Evolutionary conservation across 2,329 filamentous ascomycete genomes (phyloP).

Genomic region (Aspergillus ustus): DNA sequence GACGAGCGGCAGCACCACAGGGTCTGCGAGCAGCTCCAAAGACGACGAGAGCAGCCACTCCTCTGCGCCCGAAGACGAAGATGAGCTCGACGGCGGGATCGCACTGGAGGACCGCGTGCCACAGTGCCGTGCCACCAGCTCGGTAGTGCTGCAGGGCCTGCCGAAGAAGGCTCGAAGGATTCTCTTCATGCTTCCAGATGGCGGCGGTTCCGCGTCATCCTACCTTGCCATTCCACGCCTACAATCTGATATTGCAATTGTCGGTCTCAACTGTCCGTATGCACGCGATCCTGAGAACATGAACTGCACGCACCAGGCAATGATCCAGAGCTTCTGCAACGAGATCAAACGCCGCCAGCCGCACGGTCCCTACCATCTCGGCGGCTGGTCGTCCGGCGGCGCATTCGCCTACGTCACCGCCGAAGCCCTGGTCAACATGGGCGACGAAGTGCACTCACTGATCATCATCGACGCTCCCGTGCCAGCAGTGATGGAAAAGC

Average conservation of each 20-base stretch:
- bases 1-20: slow-evolving; percentile 1
- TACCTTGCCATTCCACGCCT: not conserved
- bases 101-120: not conserved
- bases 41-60: not conserved
- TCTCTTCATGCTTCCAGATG: slow-evolving; percentile 12
- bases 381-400: slow-evolving; percentile 72
- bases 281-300: not conserved
- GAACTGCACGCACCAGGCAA: not conserved
- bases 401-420: slow-evolving; percentile 68
- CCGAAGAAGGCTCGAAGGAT: not conserved
- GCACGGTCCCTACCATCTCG: slow-evolving; percentile 60
- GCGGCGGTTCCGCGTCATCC: not conserved
- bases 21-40: not conserved
- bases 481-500: slow-evolving; percentile 40
- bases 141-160: slow-evolving; percentile 5
- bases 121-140: slow-evolving; percentile 6
- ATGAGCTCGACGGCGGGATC: not conserved
- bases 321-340: slow-evolving; percentile 27
- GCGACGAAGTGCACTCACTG: slow-evolving; percentile 59
- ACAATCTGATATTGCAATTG: not conserved
- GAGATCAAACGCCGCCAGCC: slow-evolving; percentile 46
- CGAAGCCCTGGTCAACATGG: slow-evolving; percentile 58
- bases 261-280: slow-evolving; percentile 10
- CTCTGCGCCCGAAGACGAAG: not conserved
- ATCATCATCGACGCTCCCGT: slow-evolving; percentile 69